Percentiles rank a stretch among this genome's conserved stretches.
Evolutionary conservation across 768 basidiomycete genomes (phyloP).

Genomic region (Trametes meyenii): DNA sequence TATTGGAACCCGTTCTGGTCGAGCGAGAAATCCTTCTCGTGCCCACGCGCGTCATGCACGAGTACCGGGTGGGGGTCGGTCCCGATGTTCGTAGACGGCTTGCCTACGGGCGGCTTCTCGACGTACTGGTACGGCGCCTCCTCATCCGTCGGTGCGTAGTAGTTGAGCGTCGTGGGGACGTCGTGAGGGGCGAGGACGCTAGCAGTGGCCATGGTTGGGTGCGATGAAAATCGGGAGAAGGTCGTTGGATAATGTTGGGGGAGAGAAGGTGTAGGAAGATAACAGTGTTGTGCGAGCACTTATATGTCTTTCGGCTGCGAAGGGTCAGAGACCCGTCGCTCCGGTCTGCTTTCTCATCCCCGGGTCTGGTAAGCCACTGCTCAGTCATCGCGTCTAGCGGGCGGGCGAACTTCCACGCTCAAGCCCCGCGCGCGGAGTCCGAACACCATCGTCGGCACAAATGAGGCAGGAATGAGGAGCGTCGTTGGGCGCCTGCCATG

Average conservation of each 20-base stretch:
- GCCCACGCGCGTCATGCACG: slow-evolving; percentile 32
- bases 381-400: slow-evolving; percentile 11
- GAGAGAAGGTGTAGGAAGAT: not conserved
- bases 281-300: not conserved
- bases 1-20: slow-evolving; percentile 48
- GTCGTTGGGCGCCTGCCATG: not conserved
- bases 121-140: slow-evolving; percentile 39
- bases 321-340: not conserved
- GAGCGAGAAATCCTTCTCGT: slow-evolving; percentile 33
- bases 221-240: not conserved
- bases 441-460: slow-evolving; percentile 8
- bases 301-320: not conserved
- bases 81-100: slow-evolving; percentile 32
- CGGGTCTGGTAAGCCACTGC: slow-evolving; percentile 3
- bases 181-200: slow-evolving; percentile 34
- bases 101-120: slow-evolving; percentile 33
- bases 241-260: not conserved
- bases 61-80: slow-evolving; percentile 20
- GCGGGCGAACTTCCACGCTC: not conserved
- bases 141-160: slow-evolving; percentile 29
- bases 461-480: slow-evolving; percentile 14
- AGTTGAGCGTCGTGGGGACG: slow-evolving; percentile 41
- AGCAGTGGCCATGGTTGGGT: slow-evolving; percentile 27
- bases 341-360: slow-evolving; percentile 16
- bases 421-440: not conserved